phyloP scores from a whole-genome alignment of 169 alveolate genomes.

The Sarcocystis neurona region DNA sequence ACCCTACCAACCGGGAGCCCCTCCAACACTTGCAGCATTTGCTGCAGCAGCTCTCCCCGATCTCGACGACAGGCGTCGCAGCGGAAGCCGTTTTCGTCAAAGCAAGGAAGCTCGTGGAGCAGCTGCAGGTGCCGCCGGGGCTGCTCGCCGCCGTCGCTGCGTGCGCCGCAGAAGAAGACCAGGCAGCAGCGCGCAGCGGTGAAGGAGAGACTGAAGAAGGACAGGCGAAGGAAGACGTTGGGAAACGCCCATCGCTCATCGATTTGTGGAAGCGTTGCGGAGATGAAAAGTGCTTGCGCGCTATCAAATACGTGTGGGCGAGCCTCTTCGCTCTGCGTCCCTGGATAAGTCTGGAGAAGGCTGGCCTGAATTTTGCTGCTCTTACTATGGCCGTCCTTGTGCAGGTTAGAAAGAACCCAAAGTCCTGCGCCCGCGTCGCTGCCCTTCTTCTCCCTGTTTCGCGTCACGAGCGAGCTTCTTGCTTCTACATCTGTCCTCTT shows the following conservation, averaged over 20 bases:
- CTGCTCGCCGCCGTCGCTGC: slow-evolving; percentile 40
- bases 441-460: too few species aligned
- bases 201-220: not conserved
- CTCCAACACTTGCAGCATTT: slow-evolving; percentile 51
- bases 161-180: slow-evolving; percentile 25
- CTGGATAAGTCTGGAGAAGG: slow-evolving; percentile 68
- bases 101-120: slow-evolving; percentile 58
- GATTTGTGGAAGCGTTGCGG: slow-evolving; percentile 67
- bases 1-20: slow-evolving; percentile 57
- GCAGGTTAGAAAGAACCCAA: slow-evolving; percentile 30
- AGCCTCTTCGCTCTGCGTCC: slow-evolving; percentile 70
- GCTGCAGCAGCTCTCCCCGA: slow-evolving; percentile 61
- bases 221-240: slow-evolving; percentile 2
- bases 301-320: slow-evolving; percentile 67
- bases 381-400: slow-evolving; percentile 74
- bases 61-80: slow-evolving; percentile 54
- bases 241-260: slow-evolving; percentile 53
- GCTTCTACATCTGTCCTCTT: too few species aligned
- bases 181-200: not conserved
- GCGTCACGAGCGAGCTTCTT: too few species aligned
- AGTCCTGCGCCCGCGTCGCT: too few species aligned
- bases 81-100: slow-evolving; percentile 67
- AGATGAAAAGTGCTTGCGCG: slow-evolving; percentile 51
- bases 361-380: slow-evolving; percentile 68
- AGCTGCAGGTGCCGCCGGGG: slow-evolving; percentile 55